Base-by-base conservation (phyloP, 2,329 filamentous ascomycete species). In the Xylariales sp. region DNA sequence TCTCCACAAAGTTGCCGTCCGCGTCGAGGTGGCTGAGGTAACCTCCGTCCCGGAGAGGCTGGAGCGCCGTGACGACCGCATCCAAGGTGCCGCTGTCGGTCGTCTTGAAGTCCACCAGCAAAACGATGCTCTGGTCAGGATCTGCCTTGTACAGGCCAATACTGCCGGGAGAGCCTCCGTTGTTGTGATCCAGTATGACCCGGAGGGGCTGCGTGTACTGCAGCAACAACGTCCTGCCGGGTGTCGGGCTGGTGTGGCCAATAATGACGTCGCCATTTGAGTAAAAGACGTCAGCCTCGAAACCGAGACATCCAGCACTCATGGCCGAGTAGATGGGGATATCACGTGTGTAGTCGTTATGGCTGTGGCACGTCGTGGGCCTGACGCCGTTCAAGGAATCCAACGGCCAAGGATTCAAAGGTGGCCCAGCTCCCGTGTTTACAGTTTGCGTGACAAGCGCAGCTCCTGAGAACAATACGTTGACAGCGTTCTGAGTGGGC, bases 91-190 rank as follows among this genome's bases (percentile, higher is more conserved):
- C 38, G 8, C 28, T 31, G 29, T 45, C 43, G 17, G 42, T 48
- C 0, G 49, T 55, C 47, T 57, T 57, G 44, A 57, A 56, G 38
- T 57, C 53, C 17, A 57, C 46, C 5, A 57, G 49, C 18, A 57
- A 24, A 18, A 45, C 42, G 12, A 57, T 20, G 17, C 49, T 48
- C 24, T 51, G 54, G 14, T 23, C 28, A 10, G 51, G 50, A 5
- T 40, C 34, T 2, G 47, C 44, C 29, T 46, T 45, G 40, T 49
- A 55, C 8, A 51, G 36, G 13, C 45, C 47, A 19, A 34, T 37
- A 16, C 30, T 19, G 5, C 38, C 33, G 11, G 10, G 29, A 25
- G 38, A 48, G 7, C 52, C 52, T 2, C 47, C 49, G 25, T 45
- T 45, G 37, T 56, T 57, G 29, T 54, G 48, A 19, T 55, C 48